These are phyloP conservation scores for Ceratocystis smalleyi DNA, from an alignment of 2,329 filamentous ascomycete genomes.

Conservation along the genomic window DNA sequence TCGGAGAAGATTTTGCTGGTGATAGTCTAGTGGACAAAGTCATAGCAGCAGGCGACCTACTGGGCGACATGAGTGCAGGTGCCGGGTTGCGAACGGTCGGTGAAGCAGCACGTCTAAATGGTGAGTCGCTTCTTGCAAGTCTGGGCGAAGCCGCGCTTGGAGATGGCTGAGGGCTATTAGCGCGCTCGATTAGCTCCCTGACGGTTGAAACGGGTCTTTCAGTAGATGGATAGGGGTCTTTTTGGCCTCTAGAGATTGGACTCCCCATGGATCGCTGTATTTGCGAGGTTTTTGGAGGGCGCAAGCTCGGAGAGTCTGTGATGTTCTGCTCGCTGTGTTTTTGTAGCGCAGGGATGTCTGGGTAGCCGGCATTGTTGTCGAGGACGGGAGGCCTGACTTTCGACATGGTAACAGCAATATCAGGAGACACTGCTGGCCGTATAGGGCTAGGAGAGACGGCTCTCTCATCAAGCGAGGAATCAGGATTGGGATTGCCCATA, in stretches of 20 bases:
- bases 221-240: neutral
- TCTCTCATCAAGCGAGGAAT: conserved; percentile 8
- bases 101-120: conserved; percentile 8
- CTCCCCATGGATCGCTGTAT: neutral
- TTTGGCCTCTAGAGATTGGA: neutral
- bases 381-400: neutral
- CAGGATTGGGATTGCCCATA: neutral
- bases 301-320: conserved; percentile 6
- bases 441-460: conserved; percentile 12
- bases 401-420: neutral
- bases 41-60: neutral
- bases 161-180: neutral
- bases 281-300: neutral
- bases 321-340: conserved; percentile 1
- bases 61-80: neutral
- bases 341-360: conserved; percentile 38
- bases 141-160: conserved; percentile 8
- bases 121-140: conserved; percentile 4
- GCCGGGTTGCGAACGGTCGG: neutral
- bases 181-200: neutral
- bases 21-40: conserved; percentile 1
- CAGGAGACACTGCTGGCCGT: conserved; percentile 8
- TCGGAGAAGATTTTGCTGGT: conserved; percentile 6
- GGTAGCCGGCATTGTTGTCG: conserved; percentile 36
- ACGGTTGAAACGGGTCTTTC: neutral